Conservation (phyloP, 179 eudicot species). For the Vitellaria paradoxa region DNA sequence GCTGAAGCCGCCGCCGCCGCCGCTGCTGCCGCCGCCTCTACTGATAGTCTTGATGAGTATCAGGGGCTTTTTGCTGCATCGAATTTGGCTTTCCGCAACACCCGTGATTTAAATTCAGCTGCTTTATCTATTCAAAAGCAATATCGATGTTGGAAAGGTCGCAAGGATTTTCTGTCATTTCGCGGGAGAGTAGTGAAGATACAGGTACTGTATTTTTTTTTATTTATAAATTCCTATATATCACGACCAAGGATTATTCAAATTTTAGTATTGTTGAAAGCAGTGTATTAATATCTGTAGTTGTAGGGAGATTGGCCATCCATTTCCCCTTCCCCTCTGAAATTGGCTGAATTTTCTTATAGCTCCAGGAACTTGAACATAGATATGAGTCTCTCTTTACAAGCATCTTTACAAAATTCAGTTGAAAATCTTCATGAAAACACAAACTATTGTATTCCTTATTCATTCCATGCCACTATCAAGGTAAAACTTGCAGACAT, state of each 20-base stretch:
- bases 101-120: conserved; percentile 53
- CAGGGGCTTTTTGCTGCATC: conserved; percentile 67
- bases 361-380: not conserved
- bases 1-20: not conserved
- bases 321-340: not conserved
- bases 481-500: too few relatives aligned
- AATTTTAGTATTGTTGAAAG: not conserved
- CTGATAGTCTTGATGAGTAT: conserved; percentile 46
- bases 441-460: not conserved
- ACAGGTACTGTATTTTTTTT: conserved; percentile 50
- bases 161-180: conserved; percentile 68
- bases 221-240: not conserved
- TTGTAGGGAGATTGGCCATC: not conserved
- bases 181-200: conserved; percentile 94
- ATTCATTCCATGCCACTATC: not conserved
- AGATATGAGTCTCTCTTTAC: not conserved
- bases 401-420: not conserved
- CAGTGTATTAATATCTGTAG: not conserved
- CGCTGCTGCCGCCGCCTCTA: conserved; percentile 16
- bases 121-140: conserved; percentile 91
- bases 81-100: conserved; percentile 53
- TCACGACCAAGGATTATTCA: not conserved
- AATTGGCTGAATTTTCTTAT: not conserved
- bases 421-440: not conserved
- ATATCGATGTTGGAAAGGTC: conserved; percentile 84